Base-by-base conservation (phyloP, 768 basidiomycete species). In the Xanthoconium stramineum region DNA sequence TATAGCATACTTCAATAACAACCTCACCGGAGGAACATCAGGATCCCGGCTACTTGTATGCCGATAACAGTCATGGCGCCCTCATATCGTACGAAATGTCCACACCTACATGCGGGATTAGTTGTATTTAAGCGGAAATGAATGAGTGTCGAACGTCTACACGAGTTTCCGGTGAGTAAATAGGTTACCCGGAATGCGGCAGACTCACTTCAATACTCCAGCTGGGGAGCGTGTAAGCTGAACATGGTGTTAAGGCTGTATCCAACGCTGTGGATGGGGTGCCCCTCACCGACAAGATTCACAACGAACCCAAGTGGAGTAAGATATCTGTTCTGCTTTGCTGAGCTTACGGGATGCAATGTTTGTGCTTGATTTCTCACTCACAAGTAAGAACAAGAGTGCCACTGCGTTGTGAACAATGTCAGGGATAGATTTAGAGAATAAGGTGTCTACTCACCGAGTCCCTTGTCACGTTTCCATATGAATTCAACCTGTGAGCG, bases 231-330 rank as follows among this genome's bases (percentile, higher is more conserved):
- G 13, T 59, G 47, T 38, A 65, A 28, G 65, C 65, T 66, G 36
- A 38, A 35, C 28, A 24, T 11, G 17, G 8, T 36, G 35, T 42
- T 5, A 59, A 35, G 50, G 53, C n/a, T 5, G 40, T 20, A 20
- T n/a, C 11, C 55, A 35, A 24, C 13, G 44, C 2, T 50, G 8
- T 12, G 33, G 14, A 24, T 29, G 30, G 32, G 17, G 14, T 15
- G 15, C 24, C 30, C 8, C 66, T 63, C 48, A 67, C 65, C 81
- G 10, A 69, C 60, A 0, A 85, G 62, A 55, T 85, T 84, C 44
- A 85, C 65, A 17, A 85, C 78, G 63, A 87, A 86, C 1, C 81
- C 82, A 3, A 86, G 69, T 0, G 84, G 84, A 0, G 81, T 84
- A 19, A 86, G 68, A 61, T 87, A 87, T 24, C 85, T 80, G 61